Base-by-base conservation (phyloP, 2,329 filamentous ascomycete genomes). In the Verticillium longisporum region DNA sequence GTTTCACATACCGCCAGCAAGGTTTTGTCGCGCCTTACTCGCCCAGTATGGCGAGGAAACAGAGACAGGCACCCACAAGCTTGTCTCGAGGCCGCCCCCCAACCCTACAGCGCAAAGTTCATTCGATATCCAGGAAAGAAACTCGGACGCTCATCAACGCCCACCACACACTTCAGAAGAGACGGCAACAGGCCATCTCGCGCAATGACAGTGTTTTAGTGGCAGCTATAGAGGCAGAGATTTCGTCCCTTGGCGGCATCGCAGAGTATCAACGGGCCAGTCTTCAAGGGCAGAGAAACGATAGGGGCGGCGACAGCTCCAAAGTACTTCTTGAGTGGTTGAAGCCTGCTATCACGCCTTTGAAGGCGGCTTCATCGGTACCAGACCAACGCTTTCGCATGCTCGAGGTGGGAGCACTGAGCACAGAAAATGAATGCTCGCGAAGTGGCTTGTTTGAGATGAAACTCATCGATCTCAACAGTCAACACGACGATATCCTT, bases 351-450 rank as follows among this genome's bases (percentile, higher is more conserved):
- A 60, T 70, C 34, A 70, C 69, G 55, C 66, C 50, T 9, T 66
- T 70, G 13, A 68, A 67, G 55, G 62, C 62, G 38, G 63, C 53
- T 60, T n/a, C 38, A 37, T 60, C 55, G 45, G 34, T 55, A n/a
- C 54, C 54, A 55, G 18, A 53, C 11, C 45, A 53, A 26, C 7
- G 3, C 7, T 60, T 91, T 45, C 84, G 81, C 21, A 86, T 98
- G 77, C 85, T 99, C 6, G 95, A 99, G 74, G 87, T 99, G 57
- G 95, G 95, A 7, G 90, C 93, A 1, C 78, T 99, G 59, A 96
- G 91, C 67, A 90, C 87, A 2, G 83, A 83, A 45, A 99, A 99
- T 72, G 89, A 89, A 14, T 96, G 92, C 73, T 94, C 92, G 0
- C 84, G 80, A 63, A 89, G 88, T 63, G 80, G 80, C 6, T 71